Evolutionary conservation across 2,329 filamentous ascomycete genomes (phyloP), one percentile per base, ranked within the genome.

Genomic region (Xylaria sp.): DNA sequence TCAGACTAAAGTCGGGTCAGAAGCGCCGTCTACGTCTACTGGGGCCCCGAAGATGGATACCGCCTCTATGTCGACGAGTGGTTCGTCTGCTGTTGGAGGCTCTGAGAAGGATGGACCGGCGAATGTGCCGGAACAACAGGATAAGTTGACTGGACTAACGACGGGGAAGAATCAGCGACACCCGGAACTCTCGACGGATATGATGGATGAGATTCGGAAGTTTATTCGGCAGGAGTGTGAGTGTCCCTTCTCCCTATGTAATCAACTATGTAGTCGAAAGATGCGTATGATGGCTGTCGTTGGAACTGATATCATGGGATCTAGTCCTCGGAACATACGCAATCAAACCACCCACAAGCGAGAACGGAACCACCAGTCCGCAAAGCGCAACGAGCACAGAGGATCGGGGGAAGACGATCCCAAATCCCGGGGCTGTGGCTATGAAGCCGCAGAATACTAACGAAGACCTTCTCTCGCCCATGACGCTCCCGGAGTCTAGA

Each of bases 161-260:
- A 57, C 59, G 55, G 44, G 9, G 37, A 42, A 30, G 23, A 5
- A 30, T 30, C 23, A 30, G 4, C 23, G 23, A 30, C 23, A 30
- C 1, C 23, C 23, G 1, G 57, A 57, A n/a, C 52, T 65, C 16
- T 58, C 62, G 4, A 53, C 44, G 3, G 54, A 63, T 57, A 51
- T 67, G n/a, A 49, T 65, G 49, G 60, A 63, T 18, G 61, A 66
- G 55, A 64, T 66, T 10, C 61, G 63, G 42, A 60, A 59, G 42
- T 54, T 66, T 1, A 59, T 66, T 19, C 59, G 59, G 47, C 60
- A 66, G 30, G 65, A 66, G 57, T 59, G 63, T 58, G 60, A 58
- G 61, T 54, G 23, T 13, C 47, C 50, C 7, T 18, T 4, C 11
- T 46, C n/a, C n/a, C 57, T n/a, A n/a, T n/a, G n/a, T n/a, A n/a